phyloP scores from a whole-genome alignment of 2,329 filamentous ascomycete species.

The Macrophomina pseudophaseolina region DNA sequence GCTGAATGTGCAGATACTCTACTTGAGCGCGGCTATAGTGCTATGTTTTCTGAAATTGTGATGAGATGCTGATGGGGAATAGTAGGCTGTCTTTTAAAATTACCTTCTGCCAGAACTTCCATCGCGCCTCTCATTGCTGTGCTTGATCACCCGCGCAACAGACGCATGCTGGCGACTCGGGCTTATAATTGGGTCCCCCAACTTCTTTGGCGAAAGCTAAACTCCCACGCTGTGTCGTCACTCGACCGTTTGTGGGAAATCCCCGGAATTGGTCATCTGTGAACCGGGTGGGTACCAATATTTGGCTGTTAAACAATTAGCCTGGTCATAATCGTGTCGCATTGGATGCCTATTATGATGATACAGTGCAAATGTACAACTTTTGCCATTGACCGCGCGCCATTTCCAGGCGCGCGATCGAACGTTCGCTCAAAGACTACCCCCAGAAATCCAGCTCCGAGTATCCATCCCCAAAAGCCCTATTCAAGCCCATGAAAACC shows the following conservation, averaged over 20 bases:
- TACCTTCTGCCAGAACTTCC: no score
- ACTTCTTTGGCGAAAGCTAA: no score
- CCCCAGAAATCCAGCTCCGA: background rate
- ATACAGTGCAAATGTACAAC: conserved; percentile 19
- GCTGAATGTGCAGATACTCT: background rate
- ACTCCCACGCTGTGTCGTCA: no score
- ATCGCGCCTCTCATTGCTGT: no score
- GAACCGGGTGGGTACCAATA: no score
- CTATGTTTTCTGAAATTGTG: conserved; percentile 3
- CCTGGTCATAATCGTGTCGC: background rate
- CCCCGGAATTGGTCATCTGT: no score
- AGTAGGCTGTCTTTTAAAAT: no score
- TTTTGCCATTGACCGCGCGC: background rate
- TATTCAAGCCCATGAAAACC: conserved; percentile 5
- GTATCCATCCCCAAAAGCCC: background rate
- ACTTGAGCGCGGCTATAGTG: background rate
- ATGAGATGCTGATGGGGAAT: background rate
- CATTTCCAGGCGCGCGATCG: conserved; percentile 11
- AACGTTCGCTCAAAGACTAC: background rate
- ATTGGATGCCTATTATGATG: background rate
- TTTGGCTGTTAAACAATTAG: background rate
- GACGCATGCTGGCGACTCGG: no score
- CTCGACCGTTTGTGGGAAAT: no score
- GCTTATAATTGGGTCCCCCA: no score
- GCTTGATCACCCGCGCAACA: no score